phyloP scores from a whole-genome alignment of 352 stramenopile species.

The Globisporangium carolinianum region DNA sequence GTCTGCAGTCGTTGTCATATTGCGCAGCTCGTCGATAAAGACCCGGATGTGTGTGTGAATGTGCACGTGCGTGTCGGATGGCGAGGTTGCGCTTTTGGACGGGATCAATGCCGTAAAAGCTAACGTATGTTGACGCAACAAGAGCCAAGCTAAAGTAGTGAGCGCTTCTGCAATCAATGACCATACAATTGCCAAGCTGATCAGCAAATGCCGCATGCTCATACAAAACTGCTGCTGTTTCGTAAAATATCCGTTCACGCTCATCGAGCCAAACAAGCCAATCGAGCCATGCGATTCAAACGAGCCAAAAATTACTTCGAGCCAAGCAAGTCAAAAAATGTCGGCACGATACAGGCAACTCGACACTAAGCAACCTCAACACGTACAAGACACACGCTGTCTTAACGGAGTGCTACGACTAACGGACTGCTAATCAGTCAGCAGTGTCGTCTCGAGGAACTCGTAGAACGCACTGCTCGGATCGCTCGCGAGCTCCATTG shows the following conservation, averaged over 20 bases:
- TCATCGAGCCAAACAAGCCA: neutral
- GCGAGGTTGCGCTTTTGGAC: too few relatives aligned
- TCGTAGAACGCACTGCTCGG: slow-evolving; percentile 31
- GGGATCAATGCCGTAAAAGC: too few relatives aligned
- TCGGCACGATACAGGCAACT: too few relatives aligned
- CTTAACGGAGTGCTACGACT: too few relatives aligned
- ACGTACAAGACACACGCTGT: neutral
- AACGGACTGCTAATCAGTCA: slow-evolving; percentile 8
- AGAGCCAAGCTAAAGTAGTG: neutral
- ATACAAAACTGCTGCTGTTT: neutral
- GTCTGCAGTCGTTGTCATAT: slow-evolving; percentile 1
- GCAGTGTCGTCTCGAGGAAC: slow-evolving; percentile 35
- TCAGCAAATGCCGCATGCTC: neutral
- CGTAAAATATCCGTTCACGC: neutral
- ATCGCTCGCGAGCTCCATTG: slow-evolving; percentile 23
- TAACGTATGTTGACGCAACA: slow-evolving; percentile 5
- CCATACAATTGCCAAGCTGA: neutral
- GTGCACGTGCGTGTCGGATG: too few relatives aligned
- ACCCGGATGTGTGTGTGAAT: too few relatives aligned
- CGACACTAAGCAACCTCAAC: too few relatives aligned
- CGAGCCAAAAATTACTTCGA: too few relatives aligned
- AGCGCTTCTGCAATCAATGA: neutral
- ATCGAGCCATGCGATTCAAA: neutral
- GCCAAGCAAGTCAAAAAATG: too few relatives aligned
- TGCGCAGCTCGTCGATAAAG: neutral